These are phyloP conservation scores for Gossypium aridum DNA, from an alignment of 441 rosid species.

Conservation along the genomic window DNA sequence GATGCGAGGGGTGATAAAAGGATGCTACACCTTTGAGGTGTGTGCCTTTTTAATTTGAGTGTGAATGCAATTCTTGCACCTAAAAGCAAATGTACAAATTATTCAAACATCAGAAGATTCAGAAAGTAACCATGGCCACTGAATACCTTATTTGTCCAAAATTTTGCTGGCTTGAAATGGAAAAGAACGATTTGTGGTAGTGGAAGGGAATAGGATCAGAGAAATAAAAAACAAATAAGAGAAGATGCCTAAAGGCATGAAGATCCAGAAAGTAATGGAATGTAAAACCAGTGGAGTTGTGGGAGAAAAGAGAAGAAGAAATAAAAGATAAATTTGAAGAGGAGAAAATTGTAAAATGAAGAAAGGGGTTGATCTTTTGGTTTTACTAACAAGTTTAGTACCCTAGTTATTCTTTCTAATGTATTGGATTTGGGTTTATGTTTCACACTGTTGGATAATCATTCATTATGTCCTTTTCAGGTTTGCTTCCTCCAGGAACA, in stretches of 20 bases:
- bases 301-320: neutral
- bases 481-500: slow-evolving; percentile 97
- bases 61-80: neutral
- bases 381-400: neutral
- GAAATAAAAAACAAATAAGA: neutral
- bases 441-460: neutral
- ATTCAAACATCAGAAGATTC: neutral
- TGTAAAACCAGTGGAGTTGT: neutral
- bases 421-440: neutral
- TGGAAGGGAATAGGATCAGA: neutral
- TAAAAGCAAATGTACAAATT: neutral
- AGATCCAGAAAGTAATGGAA: neutral
- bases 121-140: neutral
- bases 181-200: neutral
- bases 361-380: neutral
- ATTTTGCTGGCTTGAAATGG: neutral
- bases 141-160: neutral
- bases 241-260: neutral
- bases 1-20: neutral
- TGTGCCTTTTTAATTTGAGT: neutral
- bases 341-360: neutral
- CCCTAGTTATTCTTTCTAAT: neutral
- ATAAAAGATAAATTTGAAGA: neutral
- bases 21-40: slow-evolving; percentile 1
- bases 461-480: slow-evolving; percentile 29